A percentile compares a stretch with the other conserved stretches of the same genome.
Evolutionary conservation across 305 asterid species (phyloP).

Genomic region (Solanum hybrid): DNA sequence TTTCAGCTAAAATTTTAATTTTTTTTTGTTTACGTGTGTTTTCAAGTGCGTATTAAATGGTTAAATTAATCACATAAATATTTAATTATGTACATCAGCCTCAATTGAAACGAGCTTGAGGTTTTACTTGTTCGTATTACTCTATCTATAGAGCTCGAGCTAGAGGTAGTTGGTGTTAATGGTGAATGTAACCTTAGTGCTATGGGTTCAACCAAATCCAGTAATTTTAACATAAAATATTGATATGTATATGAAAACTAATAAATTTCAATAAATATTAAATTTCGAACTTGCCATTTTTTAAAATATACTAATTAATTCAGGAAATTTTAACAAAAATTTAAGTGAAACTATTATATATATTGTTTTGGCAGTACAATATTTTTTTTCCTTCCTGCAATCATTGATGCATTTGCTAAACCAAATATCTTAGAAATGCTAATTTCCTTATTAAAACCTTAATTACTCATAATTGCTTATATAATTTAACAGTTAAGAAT

Average conservation of each 20-base stretch:
- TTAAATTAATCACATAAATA: neutral
- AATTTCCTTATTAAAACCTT: neutral
- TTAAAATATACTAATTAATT: too few species aligned
- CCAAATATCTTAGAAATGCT: neutral
- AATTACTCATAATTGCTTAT: neutral
- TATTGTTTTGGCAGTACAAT: neutral
- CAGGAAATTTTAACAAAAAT: neutral
- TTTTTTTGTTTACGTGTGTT: too few species aligned
- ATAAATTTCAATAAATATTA: neutral
- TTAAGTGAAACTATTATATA: neutral
- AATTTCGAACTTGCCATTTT: neutral
- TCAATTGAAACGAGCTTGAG: neutral
- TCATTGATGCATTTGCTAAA: neutral
- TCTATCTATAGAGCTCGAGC: neutral
- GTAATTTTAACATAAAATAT: neutral
- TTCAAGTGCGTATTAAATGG: too few species aligned
- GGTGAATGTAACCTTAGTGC: neutral
- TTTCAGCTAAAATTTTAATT: too few species aligned
- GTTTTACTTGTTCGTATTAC: too few species aligned
- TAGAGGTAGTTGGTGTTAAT: neutral
- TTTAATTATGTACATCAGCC: neutral
- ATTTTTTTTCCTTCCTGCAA: neutral
- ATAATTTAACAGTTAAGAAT: neutral
- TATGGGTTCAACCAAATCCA: neutral
- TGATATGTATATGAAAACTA: neutral